phyloP scores from a whole-genome alignment of 2,329 filamentous ascomycete species.

The Arthrobotrys musiformis region DNA sequence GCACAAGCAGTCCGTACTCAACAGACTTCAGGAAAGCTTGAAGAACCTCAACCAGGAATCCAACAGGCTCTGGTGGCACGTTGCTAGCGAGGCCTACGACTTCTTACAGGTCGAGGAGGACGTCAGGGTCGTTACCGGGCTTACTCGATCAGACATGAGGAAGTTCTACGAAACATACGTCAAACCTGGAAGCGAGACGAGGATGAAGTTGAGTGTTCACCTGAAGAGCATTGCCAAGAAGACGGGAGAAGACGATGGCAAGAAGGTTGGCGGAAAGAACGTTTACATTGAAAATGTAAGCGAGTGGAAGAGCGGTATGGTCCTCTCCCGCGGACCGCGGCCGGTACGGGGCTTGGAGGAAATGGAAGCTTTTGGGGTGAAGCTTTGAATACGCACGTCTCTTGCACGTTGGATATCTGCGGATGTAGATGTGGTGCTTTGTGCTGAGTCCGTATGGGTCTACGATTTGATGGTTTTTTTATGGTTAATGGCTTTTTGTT shows the following conservation, averaged over 20 bases:
- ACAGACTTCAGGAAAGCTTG: conserved; percentile 86
- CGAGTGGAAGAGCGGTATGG: conserved; percentile 80
- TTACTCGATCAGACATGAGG: conserved; percentile 83
- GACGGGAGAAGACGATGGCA: conserved; percentile 63
- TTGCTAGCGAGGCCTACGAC: conserved; percentile 86
- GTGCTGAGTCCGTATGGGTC: not conserved
- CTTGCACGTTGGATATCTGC: not conserved
- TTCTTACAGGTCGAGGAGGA: conserved; percentile 84
- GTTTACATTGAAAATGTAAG: conserved; percentile 77
- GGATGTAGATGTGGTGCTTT: not conserved
- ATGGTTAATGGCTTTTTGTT: conserved; percentile 12
- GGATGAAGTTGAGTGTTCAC: conserved; percentile 87
- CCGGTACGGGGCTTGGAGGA: conserved; percentile 80
- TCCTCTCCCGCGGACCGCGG: conserved; percentile 76
- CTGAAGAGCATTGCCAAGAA: conserved; percentile 66
- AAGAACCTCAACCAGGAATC: conserved; percentile 92
- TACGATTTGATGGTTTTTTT: conserved; percentile 14
- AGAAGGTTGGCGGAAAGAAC: conserved; percentile 24
- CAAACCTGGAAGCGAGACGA: conserved; percentile 74
- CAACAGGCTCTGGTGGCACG: conserved; percentile 82
- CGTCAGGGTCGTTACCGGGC: conserved; percentile 75
- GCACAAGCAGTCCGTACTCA: conserved; percentile 88
- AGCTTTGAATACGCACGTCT: conserved; percentile 69
- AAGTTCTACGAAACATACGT: conserved; percentile 82
- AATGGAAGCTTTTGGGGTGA: conserved; percentile 86